Base-by-base conservation (phyloP, 2,329 filamentous ascomycete genomes). In the Colletotrichum sp. region DNA sequence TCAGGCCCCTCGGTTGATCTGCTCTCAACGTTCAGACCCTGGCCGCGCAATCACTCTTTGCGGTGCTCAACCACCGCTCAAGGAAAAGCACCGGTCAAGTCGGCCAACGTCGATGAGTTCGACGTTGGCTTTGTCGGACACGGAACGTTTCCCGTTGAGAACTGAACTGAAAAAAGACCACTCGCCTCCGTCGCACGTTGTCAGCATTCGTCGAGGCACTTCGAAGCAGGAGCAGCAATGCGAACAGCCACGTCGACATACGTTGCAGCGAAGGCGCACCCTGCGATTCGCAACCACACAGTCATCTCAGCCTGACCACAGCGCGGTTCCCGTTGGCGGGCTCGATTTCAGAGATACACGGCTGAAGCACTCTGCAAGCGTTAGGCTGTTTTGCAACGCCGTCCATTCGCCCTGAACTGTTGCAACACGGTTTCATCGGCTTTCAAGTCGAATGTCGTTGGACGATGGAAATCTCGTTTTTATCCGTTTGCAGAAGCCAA, bases 401-500 rank as follows among this genome's bases (percentile, higher is more conserved):
- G 15, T 67, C 9, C 39, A 55, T 28, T n/a, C 28, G 32, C 44
- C 30, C 39, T 52, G 28, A 39, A 39, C 30, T 32, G 72, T 72
- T 67, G 55, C 72, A 71, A 71, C 52, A 16, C 36, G 27, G 30
- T 72, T 75, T 75, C 63, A 68, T 57, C 39, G 32, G 60, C 68
- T 36, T 44, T 32, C 32, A 22, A 44, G 55, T 68, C 63, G 61
- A 67, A 52, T 22, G 25, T 28, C 27, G 72, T 57, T 25, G 32
- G 32, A 34, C 48, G 32, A 61, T 30, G 8, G 19, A n/a, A 39
- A 36, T 61, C 25, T 36, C n/a, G n/a, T 19, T 27, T 60, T 22
- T 30, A 11, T 30, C 66, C 52, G 52, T 39, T 68, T 63, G 34
- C 68, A 61, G 68, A 70, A 48, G 25, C 34, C 13, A 16, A 28